phyloP scores from a whole-genome alignment of 2,329 filamentous ascomycete species.

The Neopestalotiopsis sp. region DNA sequence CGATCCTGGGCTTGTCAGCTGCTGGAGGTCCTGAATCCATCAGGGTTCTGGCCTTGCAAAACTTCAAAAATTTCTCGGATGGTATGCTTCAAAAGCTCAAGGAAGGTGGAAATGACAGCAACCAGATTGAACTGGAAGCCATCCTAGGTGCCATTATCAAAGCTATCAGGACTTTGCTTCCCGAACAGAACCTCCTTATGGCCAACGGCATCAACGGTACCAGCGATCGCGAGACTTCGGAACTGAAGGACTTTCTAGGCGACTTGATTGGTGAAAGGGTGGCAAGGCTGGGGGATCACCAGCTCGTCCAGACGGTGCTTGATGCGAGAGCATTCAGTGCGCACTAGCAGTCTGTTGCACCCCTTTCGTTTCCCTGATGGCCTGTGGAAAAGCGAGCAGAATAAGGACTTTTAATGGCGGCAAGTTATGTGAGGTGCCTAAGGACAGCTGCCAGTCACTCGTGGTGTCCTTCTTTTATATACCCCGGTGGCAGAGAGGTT shows the following conservation, averaged over 20 bases:
- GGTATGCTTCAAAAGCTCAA: slow-evolving; percentile 59
- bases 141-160: slow-evolving; percentile 62
- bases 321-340: slow-evolving; percentile 59
- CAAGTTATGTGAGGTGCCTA: not conserved
- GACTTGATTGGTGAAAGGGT: slow-evolving; percentile 59
- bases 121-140: slow-evolving; percentile 57
- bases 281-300: slow-evolving; percentile 49
- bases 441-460: not conserved
- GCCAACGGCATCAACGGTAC: slow-evolving; percentile 48
- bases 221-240: slow-evolving; percentile 45
- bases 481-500: not conserved
- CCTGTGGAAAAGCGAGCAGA: not conserved
- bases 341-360: not conserved
- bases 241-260: slow-evolving; percentile 61
- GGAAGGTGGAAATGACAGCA: slow-evolving; percentile 52
- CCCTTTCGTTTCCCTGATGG: not conserved
- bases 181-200: slow-evolving; percentile 38
- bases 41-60: slow-evolving; percentile 60
- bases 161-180: slow-evolving; percentile 51
- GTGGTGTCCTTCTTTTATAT: not conserved
- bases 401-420: not conserved
- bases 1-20: slow-evolving; percentile 78
- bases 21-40: slow-evolving; percentile 72
- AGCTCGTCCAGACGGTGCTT: slow-evolving; percentile 56
- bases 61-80: slow-evolving; percentile 59